Percentiles rank a stretch among this genome's conserved stretches.
Conservation (phyloP, 2,329 filamentous ascomycete genomes). For the Chalaropsis ovoidea region DNA sequence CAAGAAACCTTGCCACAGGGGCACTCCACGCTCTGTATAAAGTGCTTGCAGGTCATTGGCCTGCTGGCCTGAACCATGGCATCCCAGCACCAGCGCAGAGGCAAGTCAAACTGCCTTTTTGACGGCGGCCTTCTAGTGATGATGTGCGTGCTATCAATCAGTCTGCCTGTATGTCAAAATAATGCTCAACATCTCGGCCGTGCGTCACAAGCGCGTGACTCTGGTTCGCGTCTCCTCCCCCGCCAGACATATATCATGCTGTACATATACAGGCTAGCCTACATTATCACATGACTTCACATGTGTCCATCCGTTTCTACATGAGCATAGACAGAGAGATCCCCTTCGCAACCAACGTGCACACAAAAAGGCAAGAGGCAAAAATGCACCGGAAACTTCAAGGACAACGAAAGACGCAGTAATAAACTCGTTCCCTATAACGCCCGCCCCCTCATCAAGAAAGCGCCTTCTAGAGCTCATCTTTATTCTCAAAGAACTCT, state of each 20-base stretch:
- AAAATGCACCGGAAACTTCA: neutral
- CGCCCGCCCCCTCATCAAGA: neutral
- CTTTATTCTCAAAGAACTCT: constrained; percentile 38
- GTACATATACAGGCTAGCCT: neutral
- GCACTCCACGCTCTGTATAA: constrained; percentile 8
- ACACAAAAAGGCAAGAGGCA: too few species aligned
- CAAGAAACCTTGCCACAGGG: constrained; percentile 5
- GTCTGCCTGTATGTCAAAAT: too few species aligned
- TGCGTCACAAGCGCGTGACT: too few species aligned
- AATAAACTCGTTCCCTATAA: neutral
- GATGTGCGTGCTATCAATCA: neutral
- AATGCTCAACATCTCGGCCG: too few species aligned
- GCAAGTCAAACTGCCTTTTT: neutral
- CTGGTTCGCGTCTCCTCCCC: neutral
- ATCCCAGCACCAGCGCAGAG: neutral
- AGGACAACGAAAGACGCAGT: neutral
- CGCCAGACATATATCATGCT: neutral
- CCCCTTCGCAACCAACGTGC: too few species aligned
- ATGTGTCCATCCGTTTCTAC: too few species aligned
- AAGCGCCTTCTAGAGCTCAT: constrained; percentile 38
- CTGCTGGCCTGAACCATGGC: neutral
- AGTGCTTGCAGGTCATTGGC: constrained; percentile 9
- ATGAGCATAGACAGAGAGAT: too few species aligned
- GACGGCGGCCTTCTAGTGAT: neutral
- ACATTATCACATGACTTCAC: too few species aligned